These are phyloP conservation scores for Suhomyces maxii DNA, from an alignment of 1,139 yeast species.

Conservation along the genomic window DNA sequence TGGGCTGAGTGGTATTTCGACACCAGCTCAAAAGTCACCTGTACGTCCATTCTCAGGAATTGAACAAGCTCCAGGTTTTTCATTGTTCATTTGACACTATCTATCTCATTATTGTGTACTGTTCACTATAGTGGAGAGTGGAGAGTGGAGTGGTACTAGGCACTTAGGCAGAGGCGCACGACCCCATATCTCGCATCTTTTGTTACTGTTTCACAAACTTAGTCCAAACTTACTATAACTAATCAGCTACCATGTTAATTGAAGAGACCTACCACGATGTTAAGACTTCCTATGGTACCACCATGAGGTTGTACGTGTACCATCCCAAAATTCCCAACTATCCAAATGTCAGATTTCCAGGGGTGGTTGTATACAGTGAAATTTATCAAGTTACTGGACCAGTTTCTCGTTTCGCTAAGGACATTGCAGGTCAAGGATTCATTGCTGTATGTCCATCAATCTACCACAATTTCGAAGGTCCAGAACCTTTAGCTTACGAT, in stretches of 20 bases:
- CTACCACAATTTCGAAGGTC: conserved; percentile 69
- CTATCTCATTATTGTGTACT: no score
- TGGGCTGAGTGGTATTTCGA: no score
- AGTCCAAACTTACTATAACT: not conserved
- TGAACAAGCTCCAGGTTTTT: no score
- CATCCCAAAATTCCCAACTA: conserved; percentile 72
- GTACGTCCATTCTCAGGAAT: no score
- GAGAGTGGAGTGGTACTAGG: no score
- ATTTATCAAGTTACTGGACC: conserved; percentile 83
- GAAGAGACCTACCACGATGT: conserved; percentile 68
- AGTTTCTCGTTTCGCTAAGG: conserved; percentile 73
- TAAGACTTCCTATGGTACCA: conserved; percentile 63
- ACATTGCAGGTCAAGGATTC: conserved; percentile 78
- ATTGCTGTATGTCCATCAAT: conserved; percentile 77
- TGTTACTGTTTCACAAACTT: no score
- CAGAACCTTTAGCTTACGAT: conserved; percentile 69
- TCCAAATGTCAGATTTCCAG: conserved; percentile 78
- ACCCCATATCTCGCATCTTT: no score
- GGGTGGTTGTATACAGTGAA: conserved; percentile 75
- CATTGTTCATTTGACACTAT: no score
- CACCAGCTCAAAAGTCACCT: no score
- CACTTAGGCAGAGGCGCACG: no score
- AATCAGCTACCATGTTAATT: conserved; percentile 55
- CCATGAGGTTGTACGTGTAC: conserved; percentile 63
- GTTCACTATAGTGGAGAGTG: no score